Base-by-base conservation (phyloP, 202 grass and related monocot genomes). In the Bolboschoenoplectus hybrid region DNA sequence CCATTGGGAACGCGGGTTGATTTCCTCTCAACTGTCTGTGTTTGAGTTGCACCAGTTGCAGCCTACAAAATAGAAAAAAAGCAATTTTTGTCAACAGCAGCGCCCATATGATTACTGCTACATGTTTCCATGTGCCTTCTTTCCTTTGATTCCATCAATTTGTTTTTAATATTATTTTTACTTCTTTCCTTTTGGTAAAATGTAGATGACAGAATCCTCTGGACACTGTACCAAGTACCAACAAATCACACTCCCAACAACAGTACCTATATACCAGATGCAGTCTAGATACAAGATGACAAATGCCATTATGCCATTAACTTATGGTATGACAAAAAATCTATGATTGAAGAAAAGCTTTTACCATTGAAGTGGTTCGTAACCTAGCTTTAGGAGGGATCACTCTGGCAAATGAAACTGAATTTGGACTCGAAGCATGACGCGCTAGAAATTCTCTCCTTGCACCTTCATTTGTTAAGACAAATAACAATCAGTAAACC, bases 381-480 rank as follows among this genome's bases (percentile, higher is more conserved):
- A 84, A 84, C 82, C 82, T 84, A 69, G 82, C 65, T 84, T 84
- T 71, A 84, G 47, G 65, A 84, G 65, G 51, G 14, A 84, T 84
- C 5, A 3, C 46, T 57, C 82, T 71, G 2, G 45, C 46, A 71
- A 84, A 84, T 71, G 82, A 43, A 84, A 84, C 32, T 19, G 34
- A 41, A 55, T 6, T 84, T 69, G 82, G 82, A 55, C 50, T 56
- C 57, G 82, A 70, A 71, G 49, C 50, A 71, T 66, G 4, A 9
- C 6, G 47, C 58, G 82, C 47, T 84, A 38, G 26, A 84, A 55
- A 38, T 43, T 65, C 13, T 19, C 60, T 58, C 64, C 32, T 55
- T 67, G 36, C 78, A 67, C 64, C 82, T 71, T 32, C 32, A 84
- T 78, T 55, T 78, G 13, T 39, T 17, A 55, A 56, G 51, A 78